A percentile compares a stretch with the other conserved stretches of the same genome.
Evolutionary conservation across 495 filamentous ascomycete genomes (phyloP).

Genomic region (Thermothielavioides terrestris): DNA sequence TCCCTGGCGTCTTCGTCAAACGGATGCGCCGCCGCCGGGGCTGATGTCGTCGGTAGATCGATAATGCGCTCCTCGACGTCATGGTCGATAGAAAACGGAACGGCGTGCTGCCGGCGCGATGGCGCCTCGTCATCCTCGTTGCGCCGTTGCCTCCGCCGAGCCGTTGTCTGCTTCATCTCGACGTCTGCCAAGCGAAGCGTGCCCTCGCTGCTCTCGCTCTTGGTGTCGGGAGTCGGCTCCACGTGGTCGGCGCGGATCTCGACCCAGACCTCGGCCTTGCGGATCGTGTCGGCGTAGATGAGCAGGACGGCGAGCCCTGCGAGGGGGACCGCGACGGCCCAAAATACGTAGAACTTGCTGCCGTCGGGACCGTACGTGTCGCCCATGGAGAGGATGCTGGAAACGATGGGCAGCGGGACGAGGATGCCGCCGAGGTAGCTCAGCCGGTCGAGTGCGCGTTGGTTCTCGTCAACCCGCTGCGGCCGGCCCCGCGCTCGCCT

Average conservation of each 20-base stretch:
- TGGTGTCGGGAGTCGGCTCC: not conserved
- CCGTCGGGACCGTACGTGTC: constrained; percentile 30
- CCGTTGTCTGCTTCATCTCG: constrained; percentile 1
- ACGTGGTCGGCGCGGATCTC: constrained; percentile 26
- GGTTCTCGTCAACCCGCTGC: constrained; percentile 18
- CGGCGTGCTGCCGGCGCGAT: not conserved
- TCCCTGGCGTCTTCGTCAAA: constrained; percentile 7
- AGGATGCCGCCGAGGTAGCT: constrained; percentile 36
- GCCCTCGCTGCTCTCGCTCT: not conserved
- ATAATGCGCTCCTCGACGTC: constrained; percentile 6
- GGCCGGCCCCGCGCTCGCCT: not conserved
- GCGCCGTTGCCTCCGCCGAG: not conserved
- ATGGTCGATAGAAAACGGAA: constrained; percentile 1
- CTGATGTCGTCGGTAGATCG: not conserved
- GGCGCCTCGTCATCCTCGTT: not conserved
- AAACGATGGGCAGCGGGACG: constrained; percentile 34
- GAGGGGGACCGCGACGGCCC: constrained; percentile 29
- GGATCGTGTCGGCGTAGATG: constrained; percentile 37
- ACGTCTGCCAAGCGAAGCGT: not conserved
- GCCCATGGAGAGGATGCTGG: constrained; percentile 35
- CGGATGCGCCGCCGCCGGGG: not conserved
- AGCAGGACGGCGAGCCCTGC: constrained; percentile 25
- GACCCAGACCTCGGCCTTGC: constrained; percentile 39
- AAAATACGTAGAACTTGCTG: constrained; percentile 33
- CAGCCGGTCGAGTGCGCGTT: constrained; percentile 33